These are phyloP conservation scores for Mucor ambiguus DNA, from an alignment of 371 early-diverging fungal genomes.

Conservation along the genomic window DNA sequence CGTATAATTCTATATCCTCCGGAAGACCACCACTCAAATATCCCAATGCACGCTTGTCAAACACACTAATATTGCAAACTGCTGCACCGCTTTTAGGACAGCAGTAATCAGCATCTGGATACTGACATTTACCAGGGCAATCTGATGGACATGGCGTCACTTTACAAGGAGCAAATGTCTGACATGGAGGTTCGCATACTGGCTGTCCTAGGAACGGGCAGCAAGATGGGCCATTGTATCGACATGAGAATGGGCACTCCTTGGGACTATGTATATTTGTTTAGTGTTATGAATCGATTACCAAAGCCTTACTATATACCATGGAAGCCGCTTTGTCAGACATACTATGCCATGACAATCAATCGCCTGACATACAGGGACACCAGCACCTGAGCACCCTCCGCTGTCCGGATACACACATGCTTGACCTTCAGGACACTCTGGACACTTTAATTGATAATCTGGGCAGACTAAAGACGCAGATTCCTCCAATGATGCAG, in stretches of 20 bases:
- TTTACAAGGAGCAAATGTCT: constrained; percentile 24
- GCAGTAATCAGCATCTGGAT: constrained; percentile 36
- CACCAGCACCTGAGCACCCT: constrained; percentile 29
- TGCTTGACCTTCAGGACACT: constrained; percentile 21
- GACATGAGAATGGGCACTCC: constrained; percentile 26
- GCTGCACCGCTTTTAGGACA: constrained; percentile 35
- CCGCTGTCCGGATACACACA: constrained; percentile 37
- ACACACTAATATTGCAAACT: constrained; percentile 13
- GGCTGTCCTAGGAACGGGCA: constrained; percentile 39
- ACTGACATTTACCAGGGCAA: constrained; percentile 33
- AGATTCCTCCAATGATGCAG: neutral
- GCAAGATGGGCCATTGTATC: constrained; percentile 23
- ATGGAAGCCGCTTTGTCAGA: constrained; percentile 8
- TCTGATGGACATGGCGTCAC: constrained; percentile 35
- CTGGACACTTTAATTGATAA: constrained; percentile 28
- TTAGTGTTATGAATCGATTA: neutral
- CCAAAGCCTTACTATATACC: constrained; percentile 9
- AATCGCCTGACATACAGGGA: constrained; percentile 18
- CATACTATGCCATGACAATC: constrained; percentile 9
- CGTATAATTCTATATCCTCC: neutral
- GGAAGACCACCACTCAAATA: neutral
- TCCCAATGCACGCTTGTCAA: neutral
- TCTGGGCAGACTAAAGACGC: constrained; percentile 8
- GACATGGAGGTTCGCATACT: constrained; percentile 24
- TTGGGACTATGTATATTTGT: constrained; percentile 8